Evolutionary conservation across 352 stramenopile genomes (phyloP).

Genomic region (Phytophthora cactorum): DNA sequence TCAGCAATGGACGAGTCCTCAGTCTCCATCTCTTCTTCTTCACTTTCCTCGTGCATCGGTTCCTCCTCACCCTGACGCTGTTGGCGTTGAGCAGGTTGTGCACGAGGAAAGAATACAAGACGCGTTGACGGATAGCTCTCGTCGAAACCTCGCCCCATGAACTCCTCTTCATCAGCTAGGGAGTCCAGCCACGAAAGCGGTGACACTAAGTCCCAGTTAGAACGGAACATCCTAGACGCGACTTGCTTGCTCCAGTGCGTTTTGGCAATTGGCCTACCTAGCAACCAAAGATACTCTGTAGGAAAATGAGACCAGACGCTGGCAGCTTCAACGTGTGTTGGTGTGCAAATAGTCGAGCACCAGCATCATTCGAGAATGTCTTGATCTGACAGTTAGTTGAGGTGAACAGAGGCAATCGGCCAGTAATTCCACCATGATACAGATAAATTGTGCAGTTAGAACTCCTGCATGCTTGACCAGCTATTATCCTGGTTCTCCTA

Average conservation of each 20-base stretch:
- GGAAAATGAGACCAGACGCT: slow-evolving; percentile 22
- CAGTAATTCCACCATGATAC: slow-evolving; percentile 14
- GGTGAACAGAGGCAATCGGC: slow-evolving; percentile 1
- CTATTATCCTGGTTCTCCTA: slow-evolving; percentile 16
- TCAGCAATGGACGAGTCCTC: slow-evolving; percentile 16
- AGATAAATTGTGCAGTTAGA: slow-evolving; percentile 22
- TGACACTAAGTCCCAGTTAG: slow-evolving; percentile 60
- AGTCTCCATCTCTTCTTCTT: slow-evolving; percentile 28
- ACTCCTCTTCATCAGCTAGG: slow-evolving; percentile 56
- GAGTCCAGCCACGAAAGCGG: slow-evolving; percentile 54
- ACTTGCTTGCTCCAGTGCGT: slow-evolving; percentile 18
- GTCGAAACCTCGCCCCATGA: slow-evolving; percentile 39
- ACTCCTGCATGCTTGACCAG: slow-evolving; percentile 3
- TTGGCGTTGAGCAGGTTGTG: not conserved
- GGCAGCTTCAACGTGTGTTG: slow-evolving; percentile 6
- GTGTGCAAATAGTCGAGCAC: too few relatives aligned
- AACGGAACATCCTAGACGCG: slow-evolving; percentile 46
- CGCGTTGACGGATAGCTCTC: slow-evolving; percentile 22
- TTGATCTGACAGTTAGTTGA: slow-evolving; percentile 11
- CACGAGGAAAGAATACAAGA: slow-evolving; percentile 24
- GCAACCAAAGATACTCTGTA: not conserved
- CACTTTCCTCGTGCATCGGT: slow-evolving; percentile 21
- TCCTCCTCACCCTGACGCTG: slow-evolving; percentile 25
- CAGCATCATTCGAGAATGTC: not conserved
- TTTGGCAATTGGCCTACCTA: slow-evolving; percentile 23